Conservation (phyloP, 1,284 basidiomycete species). For the Microbotryomycetes sp. region DNA sequence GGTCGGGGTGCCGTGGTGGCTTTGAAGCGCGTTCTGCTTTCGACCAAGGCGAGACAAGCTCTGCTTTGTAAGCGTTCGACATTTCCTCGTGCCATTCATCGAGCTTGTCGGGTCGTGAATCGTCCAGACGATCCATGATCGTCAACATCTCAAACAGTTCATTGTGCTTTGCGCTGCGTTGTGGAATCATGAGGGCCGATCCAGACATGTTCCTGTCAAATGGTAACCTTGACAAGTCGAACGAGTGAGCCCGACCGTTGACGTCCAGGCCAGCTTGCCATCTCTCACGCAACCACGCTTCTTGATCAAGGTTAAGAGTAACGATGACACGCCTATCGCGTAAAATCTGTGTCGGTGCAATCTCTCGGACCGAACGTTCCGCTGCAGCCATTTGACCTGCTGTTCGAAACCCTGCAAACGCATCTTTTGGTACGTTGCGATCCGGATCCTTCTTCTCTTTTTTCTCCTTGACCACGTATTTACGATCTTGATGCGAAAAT, state of each 20-base stretch:
- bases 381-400: slow-evolving; percentile 21
- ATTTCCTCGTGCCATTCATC: slow-evolving; percentile 27
- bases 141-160: slow-evolving; percentile 11
- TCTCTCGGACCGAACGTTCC: neutral
- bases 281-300: slow-evolving; percentile 11
- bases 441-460: slow-evolving; percentile 35
- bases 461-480: slow-evolving; percentile 26
- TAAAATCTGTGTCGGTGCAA: slow-evolving; percentile 13
- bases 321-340: slow-evolving; percentile 21
- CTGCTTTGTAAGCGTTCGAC: slow-evolving; percentile 21
- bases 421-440: slow-evolving; percentile 38
- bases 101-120: slow-evolving; percentile 9
- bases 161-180: slow-evolving; percentile 11
- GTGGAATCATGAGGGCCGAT: slow-evolving; percentile 17
- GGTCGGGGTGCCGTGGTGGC: neutral
- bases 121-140: slow-evolving; percentile 11
- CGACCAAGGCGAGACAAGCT: slow-evolving; percentile 13
- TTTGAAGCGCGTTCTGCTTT: neutral
- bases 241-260: neutral
- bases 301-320: slow-evolving; percentile 15
- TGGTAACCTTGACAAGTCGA: slow-evolving; percentile 9
- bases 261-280: slow-evolving; percentile 15
- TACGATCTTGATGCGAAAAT: slow-evolving; percentile 15
- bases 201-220: slow-evolving; percentile 12
- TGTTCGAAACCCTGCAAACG: slow-evolving; percentile 33